Percentiles rank a stretch among this genome's conserved stretches.
phyloP scores from a whole-genome alignment of 441 rosid species.

The Raphanus hybrid region DNA sequence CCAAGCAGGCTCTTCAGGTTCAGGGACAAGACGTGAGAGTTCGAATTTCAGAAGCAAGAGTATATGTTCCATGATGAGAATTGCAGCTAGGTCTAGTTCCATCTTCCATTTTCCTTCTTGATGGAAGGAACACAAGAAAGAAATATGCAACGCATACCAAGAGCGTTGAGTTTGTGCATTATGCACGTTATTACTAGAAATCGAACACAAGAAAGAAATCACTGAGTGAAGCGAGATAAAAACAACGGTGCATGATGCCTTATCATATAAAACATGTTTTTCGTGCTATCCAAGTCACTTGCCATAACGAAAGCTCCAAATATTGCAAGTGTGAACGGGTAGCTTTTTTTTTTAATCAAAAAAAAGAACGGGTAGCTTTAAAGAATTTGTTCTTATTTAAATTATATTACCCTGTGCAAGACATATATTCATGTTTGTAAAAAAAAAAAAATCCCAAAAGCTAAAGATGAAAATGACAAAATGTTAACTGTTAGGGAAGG shows the following conservation, averaged over 20 bases:
- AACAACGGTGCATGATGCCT: too few species aligned
- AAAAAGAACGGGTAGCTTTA: constrained; percentile 63
- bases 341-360: constrained; percentile 46
- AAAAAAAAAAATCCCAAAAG: constrained; percentile 11
- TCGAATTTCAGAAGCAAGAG: constrained; percentile 82
- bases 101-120: constrained; percentile 87
- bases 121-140: constrained; percentile 33
- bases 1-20: constrained; percentile 88
- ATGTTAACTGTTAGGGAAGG: constrained; percentile 55
- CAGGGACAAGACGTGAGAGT: constrained; percentile 74
- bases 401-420: constrained; percentile 67
- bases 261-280: neutral
- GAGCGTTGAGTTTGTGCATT: constrained; percentile 86
- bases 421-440: neutral
- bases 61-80: constrained; percentile 79
- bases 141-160: constrained; percentile 69
- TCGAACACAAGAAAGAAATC: constrained; percentile 41
- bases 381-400: constrained; percentile 85
- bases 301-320: constrained; percentile 97
- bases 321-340: constrained; percentile 67
- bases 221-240: constrained; percentile 1
- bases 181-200: constrained; percentile 86
- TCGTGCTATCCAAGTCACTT: constrained; percentile 49
- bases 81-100: constrained; percentile 87
- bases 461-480: constrained; percentile 7